Conservation (phyloP, 495 filamentous ascomycete genomes). For the Jackrogersella multiformis region DNA sequence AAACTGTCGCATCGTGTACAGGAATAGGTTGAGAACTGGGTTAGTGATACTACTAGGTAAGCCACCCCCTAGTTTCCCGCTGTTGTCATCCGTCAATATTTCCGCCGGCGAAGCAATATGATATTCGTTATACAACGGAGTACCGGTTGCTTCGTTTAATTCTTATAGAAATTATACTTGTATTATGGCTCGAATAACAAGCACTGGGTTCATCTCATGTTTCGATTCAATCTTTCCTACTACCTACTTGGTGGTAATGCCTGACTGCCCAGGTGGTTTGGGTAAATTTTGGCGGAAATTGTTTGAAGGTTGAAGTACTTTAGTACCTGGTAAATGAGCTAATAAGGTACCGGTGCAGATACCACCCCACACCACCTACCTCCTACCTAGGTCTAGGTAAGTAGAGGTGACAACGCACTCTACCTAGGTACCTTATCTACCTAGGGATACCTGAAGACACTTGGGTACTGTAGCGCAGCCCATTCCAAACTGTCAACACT, state of each 20-base stretch:
- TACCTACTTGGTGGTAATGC: no score
- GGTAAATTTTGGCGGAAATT: conserved; percentile 37
- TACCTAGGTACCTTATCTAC: no score
- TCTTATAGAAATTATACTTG: neutral
- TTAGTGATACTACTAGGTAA: conserved; percentile 32
- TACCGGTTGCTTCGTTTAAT: conserved; percentile 13
- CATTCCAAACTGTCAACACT: conserved; percentile 25
- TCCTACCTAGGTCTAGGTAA: no score
- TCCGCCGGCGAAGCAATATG: neutral
- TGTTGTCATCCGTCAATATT: conserved; percentile 2
- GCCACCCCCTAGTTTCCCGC: neutral
- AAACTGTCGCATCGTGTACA: conserved; percentile 25
- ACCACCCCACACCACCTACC: conserved; percentile 34
- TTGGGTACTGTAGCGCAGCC: conserved; percentile 26
- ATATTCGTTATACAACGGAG: conserved; percentile 15
- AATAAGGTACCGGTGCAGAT: conserved; percentile 40
- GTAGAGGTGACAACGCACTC: conserved; percentile 34
- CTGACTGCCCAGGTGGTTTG: conserved; percentile 16
- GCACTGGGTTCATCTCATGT: conserved; percentile 26
- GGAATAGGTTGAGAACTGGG: conserved; percentile 20
- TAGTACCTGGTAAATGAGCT: conserved; percentile 29
- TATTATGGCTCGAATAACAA: conserved; percentile 11
- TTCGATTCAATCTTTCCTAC: conserved; percentile 14
- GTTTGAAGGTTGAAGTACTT: conserved; percentile 20
- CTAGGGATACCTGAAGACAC: conserved; percentile 4